phyloP scores from a whole-genome alignment of 441 rosid genomes.

The Viola pubescens region DNA sequence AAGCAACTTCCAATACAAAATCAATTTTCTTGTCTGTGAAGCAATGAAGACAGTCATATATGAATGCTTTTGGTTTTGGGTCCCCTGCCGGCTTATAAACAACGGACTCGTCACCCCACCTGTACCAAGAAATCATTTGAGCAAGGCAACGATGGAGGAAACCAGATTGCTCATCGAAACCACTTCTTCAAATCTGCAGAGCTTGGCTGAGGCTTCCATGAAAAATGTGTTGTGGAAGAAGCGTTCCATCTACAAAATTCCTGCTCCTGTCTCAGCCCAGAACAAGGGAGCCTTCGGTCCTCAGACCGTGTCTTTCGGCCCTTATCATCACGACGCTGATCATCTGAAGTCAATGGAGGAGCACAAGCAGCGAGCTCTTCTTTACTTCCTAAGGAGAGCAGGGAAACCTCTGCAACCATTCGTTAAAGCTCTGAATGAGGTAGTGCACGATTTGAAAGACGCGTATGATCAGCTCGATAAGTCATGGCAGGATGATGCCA shows the following conservation, averaged over 20 bases:
- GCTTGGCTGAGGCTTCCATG: slow-evolving; percentile 13
- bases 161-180: slow-evolving; percentile 20
- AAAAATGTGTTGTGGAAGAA: slow-evolving; percentile 24
- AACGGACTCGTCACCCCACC: background rate
- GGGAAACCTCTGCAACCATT: slow-evolving; percentile 16
- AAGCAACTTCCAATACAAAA: background rate
- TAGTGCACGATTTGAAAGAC: slow-evolving; percentile 20
- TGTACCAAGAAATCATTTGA: background rate
- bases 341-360: slow-evolving; percentile 43
- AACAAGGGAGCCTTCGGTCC: slow-evolving; percentile 32
- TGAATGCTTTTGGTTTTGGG: background rate
- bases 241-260: slow-evolving; percentile 31
- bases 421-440: slow-evolving; percentile 18
- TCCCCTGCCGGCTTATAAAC: too few relatives aligned
- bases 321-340: slow-evolving; percentile 27
- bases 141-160: slow-evolving; percentile 8
- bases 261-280: slow-evolving; percentile 18
- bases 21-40: background rate
- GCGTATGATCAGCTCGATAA: slow-evolving; percentile 27
- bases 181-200: slow-evolving; percentile 10
- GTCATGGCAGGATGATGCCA: slow-evolving; percentile 12
- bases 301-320: slow-evolving; percentile 38
- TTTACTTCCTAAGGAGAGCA: slow-evolving; percentile 26
- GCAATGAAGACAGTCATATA: background rate
- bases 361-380: slow-evolving; percentile 36